These are phyloP conservation scores for Dactylellina haptotyla DNA, from an alignment of 2,329 filamentous ascomycete species.

Conservation along the genomic window DNA sequence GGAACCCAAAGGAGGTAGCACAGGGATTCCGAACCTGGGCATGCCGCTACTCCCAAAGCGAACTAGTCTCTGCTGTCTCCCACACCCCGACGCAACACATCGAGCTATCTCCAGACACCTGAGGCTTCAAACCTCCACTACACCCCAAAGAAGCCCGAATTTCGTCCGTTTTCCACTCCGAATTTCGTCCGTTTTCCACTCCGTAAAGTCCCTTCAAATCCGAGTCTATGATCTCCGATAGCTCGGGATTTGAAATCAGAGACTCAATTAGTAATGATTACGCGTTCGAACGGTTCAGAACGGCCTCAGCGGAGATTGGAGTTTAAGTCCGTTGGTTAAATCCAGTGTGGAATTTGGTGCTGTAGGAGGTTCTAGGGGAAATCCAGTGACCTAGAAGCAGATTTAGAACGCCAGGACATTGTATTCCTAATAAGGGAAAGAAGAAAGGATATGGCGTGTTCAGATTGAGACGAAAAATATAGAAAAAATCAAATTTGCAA, in stretches of 20 bases:
- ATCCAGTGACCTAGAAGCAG: neutral
- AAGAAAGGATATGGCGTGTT: neutral
- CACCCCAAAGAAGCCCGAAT: neutral
- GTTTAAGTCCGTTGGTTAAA: slow-evolving; percentile 41
- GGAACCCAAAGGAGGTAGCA: neutral
- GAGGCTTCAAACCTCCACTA: neutral
- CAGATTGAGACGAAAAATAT: neutral
- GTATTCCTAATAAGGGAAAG: neutral
- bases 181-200: slow-evolving; percentile 27
- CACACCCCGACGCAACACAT: slow-evolving; percentile 33
- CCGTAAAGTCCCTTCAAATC: slow-evolving; percentile 32
- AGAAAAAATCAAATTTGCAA: neutral
- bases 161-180: no score
- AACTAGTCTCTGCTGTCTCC: slow-evolving; percentile 3
- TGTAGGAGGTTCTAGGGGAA: neutral
- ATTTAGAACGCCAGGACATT: neutral
- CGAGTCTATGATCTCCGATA: neutral
- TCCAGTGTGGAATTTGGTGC: slow-evolving; percentile 27
- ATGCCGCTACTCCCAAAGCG: slow-evolving; percentile 24
- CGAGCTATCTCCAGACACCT: slow-evolving; percentile 21
- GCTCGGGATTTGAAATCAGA: slow-evolving; percentile 38
- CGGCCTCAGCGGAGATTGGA: slow-evolving; percentile 33
- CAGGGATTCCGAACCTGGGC: slow-evolving; percentile 1
- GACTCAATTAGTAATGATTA: slow-evolving; percentile 23
- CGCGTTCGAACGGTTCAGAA: slow-evolving; percentile 11